A percentile compares a stretch with the other conserved stretches of the same genome.
Conservation (phyloP, 106 monocot species). For the Dioscorea alata region DNA sequence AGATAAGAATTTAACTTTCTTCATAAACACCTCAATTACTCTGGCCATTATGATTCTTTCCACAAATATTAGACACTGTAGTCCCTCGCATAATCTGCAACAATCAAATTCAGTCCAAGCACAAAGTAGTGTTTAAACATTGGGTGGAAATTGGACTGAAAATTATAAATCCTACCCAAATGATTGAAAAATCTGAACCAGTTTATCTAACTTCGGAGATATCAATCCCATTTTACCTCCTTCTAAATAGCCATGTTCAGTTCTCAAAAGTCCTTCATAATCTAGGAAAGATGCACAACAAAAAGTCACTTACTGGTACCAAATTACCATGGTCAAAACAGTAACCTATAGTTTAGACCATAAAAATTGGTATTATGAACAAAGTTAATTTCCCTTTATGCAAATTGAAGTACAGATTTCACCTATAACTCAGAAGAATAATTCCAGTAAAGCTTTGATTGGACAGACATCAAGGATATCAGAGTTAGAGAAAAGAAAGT, state of each 20-base stretch:
- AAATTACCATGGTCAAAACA: no score
- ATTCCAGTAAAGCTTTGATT: no score
- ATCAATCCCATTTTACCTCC: slow-evolving; percentile 50
- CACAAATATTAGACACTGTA: slow-evolving; percentile 78
- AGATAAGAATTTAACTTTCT: slow-evolving; percentile 47
- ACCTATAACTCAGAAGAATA: no score
- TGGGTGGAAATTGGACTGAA: not conserved
- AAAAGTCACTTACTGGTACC: no score
- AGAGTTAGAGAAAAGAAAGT: no score
- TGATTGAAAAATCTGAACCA: slow-evolving; percentile 50
- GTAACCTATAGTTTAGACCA: no score
- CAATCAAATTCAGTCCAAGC: not conserved
- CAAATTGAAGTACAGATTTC: no score
- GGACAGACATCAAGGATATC: no score
- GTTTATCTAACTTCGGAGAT: slow-evolving; percentile 74
- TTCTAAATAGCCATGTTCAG: slow-evolving; percentile 32
- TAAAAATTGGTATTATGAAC: no score
- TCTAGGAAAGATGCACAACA: slow-evolving; percentile 16
- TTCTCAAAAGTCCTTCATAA: slow-evolving; percentile 33
- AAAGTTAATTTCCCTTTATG: not conserved
- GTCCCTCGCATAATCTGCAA: slow-evolving; percentile 40
- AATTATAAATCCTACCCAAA: slow-evolving; percentile 41
- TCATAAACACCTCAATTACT: slow-evolving; percentile 57
- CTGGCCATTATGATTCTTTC: slow-evolving; percentile 80
- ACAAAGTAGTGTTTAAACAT: not conserved